Evolutionary conservation across 73 alveolate species (phyloP), one percentile per base, ranked within the genome.

Genomic region (Paramecium bursaria): DNA sequence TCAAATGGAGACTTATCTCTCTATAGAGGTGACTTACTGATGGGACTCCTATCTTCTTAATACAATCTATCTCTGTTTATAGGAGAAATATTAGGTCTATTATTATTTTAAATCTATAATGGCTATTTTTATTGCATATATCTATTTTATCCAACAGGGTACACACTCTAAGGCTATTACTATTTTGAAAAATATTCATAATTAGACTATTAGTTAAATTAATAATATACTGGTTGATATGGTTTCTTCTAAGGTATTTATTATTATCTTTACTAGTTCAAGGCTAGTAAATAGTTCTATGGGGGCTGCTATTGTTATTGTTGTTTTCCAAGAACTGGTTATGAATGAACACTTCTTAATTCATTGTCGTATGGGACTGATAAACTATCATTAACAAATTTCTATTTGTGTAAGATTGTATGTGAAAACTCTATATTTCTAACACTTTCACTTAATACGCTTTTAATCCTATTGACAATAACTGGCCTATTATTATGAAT

Each of bases 341-440:
- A 67, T 1, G 82, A 67, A 31, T 44, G 15, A 31, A 67, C 82
- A 67, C 55, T 22, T 67, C 82, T 67, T 3, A 67, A 19, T 7
- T 67, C 82, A 9, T 53, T 67, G 44, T 67, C 82, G 22, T 67
- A 67, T 7, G 82, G 82, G 6, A 67, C 55, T 14, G 22, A 6
- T 0, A 67, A 19, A 67, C 44, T 67, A 67, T 67, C 60, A 67
- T 67, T 67, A 5, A 67, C 82, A 67, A 67, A 67, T 11, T 67
- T 67, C 29, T 79, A 48, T 53, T 79, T 79, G 85, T 94, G 98
- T 21, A 94, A 79, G 33, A 94, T 55, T 30, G 98, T 94, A 82
- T 94, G 98, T 0, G 97, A 88, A 75, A 94, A 94, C 57, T 96
- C 99, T 7, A 48, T 75, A 42, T 92, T 74, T 87, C 88, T 90